phyloP scores from a whole-genome alignment of 768 basidiomycete genomes.

The Ramaria sp. region DNA sequence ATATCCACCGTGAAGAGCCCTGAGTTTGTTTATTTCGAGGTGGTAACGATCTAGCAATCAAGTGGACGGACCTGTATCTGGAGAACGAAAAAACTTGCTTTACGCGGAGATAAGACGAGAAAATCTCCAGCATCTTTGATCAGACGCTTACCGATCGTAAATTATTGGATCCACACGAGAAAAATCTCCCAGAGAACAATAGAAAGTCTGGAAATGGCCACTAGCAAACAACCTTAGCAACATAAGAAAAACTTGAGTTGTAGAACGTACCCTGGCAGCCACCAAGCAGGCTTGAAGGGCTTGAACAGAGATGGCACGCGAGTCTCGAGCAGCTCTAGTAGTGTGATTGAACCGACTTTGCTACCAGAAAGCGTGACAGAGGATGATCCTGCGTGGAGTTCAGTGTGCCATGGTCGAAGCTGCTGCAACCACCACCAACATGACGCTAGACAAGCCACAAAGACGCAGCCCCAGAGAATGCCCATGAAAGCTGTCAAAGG shows the following conservation, averaged over 20 bases:
- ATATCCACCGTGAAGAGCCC: conserved; percentile 16
- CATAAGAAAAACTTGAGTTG: not conserved
- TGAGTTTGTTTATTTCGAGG: not conserved
- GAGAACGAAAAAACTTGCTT: conserved; percentile 1
- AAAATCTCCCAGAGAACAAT: conserved; percentile 8
- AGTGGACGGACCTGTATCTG: conserved; percentile 2
- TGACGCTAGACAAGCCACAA: not conserved
- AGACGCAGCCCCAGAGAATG: not conserved
- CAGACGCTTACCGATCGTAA: conserved; percentile 5
- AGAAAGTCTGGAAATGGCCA: conserved; percentile 7
- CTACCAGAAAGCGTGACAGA: not conserved
- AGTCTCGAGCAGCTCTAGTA: not conserved
- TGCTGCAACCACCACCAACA: not conserved
- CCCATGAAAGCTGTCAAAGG: not conserved
- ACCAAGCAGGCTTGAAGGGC: conserved; percentile 16
- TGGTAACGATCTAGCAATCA: not conserved
- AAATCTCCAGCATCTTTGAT: not conserved
- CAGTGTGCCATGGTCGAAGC: not conserved
- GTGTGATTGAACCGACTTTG: not conserved
- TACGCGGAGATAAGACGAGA: not conserved
- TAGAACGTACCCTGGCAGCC: conserved; percentile 14
- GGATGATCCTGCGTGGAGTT: not conserved
- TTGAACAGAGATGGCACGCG: conserved; percentile 16
- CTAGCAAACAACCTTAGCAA: not conserved
- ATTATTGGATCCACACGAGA: not conserved